A percentile compares a stretch with the other conserved stretches of the same genome.
These are phyloP conservation scores for Rhizophagus clarus DNA, from an alignment of 192 early-diverging fungal genomes.

Conservation along the genomic window DNA sequence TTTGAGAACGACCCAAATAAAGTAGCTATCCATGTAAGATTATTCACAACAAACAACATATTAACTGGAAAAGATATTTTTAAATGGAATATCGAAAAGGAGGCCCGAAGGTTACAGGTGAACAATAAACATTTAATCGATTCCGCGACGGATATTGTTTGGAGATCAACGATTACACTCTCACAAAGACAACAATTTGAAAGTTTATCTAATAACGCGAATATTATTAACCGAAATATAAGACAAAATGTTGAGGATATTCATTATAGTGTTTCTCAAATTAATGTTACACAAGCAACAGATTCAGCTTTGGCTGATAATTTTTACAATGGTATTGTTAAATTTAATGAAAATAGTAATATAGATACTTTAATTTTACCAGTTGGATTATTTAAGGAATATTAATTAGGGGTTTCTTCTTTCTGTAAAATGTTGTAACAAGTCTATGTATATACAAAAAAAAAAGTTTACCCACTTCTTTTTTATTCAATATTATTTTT, in stretches of 20 bases:
- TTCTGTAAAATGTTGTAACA: too few species aligned
- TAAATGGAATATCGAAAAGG: not conserved
- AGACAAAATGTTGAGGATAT: not conserved
- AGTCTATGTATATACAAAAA: too few species aligned
- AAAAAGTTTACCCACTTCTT: too few species aligned
- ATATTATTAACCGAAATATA: not conserved
- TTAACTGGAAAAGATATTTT: not conserved
- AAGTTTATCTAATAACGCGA: not conserved
- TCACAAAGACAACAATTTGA: not conserved
- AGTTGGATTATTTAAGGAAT: too few species aligned
- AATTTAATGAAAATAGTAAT: too few species aligned
- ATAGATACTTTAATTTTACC: too few species aligned
- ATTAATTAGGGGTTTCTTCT: too few species aligned
- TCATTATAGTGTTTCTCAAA: not conserved
- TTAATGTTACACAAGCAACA: not conserved
- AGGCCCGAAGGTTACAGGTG: not conserved
- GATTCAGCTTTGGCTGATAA: not conserved
- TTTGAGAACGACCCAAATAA: not conserved
- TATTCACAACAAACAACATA: not conserved
- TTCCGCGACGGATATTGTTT: not conserved
- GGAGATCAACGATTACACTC: not conserved
- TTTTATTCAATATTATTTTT: too few species aligned
- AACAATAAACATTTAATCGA: not conserved
- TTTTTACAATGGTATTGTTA: not conserved
- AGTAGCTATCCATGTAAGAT: not conserved